phyloP scores from a whole-genome alignment of 2,329 filamentous ascomycete genomes.

The Sphaerulina musiva region DNA sequence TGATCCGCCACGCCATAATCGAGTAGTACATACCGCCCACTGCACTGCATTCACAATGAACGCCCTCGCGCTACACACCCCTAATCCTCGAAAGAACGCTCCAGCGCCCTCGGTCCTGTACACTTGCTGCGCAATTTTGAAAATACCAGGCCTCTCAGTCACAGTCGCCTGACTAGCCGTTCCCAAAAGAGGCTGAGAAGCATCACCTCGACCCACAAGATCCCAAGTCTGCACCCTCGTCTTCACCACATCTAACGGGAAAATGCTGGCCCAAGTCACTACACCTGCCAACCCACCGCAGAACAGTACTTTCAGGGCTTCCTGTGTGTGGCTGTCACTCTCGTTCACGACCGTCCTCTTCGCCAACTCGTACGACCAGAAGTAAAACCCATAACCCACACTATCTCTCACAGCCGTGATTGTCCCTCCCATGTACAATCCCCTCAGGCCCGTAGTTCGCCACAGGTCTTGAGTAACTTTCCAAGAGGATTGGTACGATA shows the following conservation, averaged over 20 bases:
- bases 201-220: slow-evolving; percentile 11
- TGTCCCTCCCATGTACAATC: slow-evolving; percentile 72
- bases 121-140: slow-evolving; percentile 58
- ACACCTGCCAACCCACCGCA: slow-evolving; percentile 85
- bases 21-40: slow-evolving; percentile 59
- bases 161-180: neutral
- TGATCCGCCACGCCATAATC: neutral
- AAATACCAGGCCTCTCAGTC: slow-evolving; percentile 43
- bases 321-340: slow-evolving; percentile 40
- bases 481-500: slow-evolving; percentile 40
- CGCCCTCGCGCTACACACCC: slow-evolving; percentile 74
- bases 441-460: slow-evolving; percentile 48
- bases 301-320: slow-evolving; percentile 48
- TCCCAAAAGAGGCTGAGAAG: slow-evolving; percentile 4
- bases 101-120: slow-evolving; percentile 65
- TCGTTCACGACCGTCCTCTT: slow-evolving; percentile 48
- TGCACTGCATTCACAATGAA: slow-evolving; percentile 91
- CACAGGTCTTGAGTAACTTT: slow-evolving; percentile 30
- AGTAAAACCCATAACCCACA: slow-evolving; percentile 96
- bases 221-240: slow-evolving; percentile 78
- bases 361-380: slow-evolving; percentile 81
- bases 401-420: slow-evolving; percentile 79
- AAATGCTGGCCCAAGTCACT: slow-evolving; percentile 82
- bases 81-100: slow-evolving; percentile 76
- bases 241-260: slow-evolving; percentile 87